A percentile compares a stretch with the other conserved stretches of the same genome.
Evolutionary conservation across 2,329 filamentous ascomycete species (phyloP).

Genomic region (Beauveria sp.): DNA sequence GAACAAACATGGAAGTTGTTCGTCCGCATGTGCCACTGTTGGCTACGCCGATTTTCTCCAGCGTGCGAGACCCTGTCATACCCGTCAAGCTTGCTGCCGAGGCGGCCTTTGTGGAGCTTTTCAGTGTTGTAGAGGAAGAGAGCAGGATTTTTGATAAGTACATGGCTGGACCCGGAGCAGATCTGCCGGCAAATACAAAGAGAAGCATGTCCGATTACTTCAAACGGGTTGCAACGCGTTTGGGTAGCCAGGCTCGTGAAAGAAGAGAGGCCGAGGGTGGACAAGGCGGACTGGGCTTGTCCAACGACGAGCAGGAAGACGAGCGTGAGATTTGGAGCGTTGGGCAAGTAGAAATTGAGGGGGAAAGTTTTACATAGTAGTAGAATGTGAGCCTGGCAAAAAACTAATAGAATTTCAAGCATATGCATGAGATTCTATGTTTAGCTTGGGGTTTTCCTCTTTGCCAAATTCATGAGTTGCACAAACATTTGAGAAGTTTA

Average conservation of each 20-base stretch:
- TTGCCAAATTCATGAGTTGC: background rate
- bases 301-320: slow-evolving; percentile 87
- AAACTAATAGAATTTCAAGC: background rate
- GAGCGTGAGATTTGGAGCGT: slow-evolving; percentile 95
- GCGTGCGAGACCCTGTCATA: slow-evolving; percentile 84
- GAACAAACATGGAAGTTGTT: slow-evolving; percentile 70
- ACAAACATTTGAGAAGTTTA: too few species aligned
- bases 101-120: slow-evolving; percentile 85
- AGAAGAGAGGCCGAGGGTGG: slow-evolving; percentile 87
- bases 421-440: background rate
- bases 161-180: slow-evolving; percentile 59
- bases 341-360: slow-evolving; percentile 73
- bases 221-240: slow-evolving; percentile 77
- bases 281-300: slow-evolving; percentile 73
- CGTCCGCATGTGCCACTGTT: slow-evolving; percentile 74
- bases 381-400: background rate
- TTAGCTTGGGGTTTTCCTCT: background rate
- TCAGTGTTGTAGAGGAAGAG: slow-evolving; percentile 84
- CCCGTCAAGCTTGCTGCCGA: slow-evolving; percentile 94
- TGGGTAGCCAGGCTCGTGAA: slow-evolving; percentile 83
- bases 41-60: slow-evolving; percentile 78
- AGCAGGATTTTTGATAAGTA: slow-evolving; percentile 84
- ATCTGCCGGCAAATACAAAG: slow-evolving; percentile 65
- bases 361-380: slow-evolving; percentile 44
- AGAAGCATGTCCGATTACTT: slow-evolving; percentile 96